Conservation (phyloP, 495 filamentous ascomycete genomes). For the Hyaloscypha variabilis region DNA sequence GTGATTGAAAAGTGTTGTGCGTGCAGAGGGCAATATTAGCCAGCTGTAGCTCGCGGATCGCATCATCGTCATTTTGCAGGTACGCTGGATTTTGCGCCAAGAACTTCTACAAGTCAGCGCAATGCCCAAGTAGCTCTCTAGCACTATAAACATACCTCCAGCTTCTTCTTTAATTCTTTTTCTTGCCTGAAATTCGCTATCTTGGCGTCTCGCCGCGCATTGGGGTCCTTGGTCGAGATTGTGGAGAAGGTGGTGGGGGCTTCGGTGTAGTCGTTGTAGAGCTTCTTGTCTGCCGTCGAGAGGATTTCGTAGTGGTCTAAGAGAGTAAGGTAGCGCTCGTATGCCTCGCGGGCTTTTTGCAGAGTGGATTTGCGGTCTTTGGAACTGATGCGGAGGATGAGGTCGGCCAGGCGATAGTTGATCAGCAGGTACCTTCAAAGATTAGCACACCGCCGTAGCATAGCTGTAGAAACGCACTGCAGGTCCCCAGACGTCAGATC, state of each 20-base stretch:
- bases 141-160: constrained; percentile 57
- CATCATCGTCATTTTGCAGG: constrained; percentile 73
- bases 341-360: constrained; percentile 60
- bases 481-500: constrained; percentile 85
- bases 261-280: constrained; percentile 72
- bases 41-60: constrained; percentile 75
- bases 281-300: constrained; percentile 62
- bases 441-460: constrained; percentile 34
- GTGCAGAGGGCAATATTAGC: constrained; percentile 70
- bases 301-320: constrained; percentile 81
- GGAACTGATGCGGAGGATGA: constrained; percentile 57
- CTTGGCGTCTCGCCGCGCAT: constrained; percentile 75
- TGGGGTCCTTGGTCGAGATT: constrained; percentile 68
- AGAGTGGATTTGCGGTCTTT: constrained; percentile 66
- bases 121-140: not conserved
- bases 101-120: constrained; percentile 43
- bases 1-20: constrained; percentile 80
- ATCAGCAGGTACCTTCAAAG: constrained; percentile 66
- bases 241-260: constrained; percentile 68
- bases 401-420: constrained; percentile 68
- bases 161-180: constrained; percentile 80
- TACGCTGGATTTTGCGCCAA: constrained; percentile 60
- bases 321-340: constrained; percentile 75
- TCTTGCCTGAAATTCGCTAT: constrained; percentile 84
- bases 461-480: constrained; percentile 55